Evolutionary conservation across 148 eudicot species (phyloP).

Genomic region (Nyssa sinensis): DNA sequence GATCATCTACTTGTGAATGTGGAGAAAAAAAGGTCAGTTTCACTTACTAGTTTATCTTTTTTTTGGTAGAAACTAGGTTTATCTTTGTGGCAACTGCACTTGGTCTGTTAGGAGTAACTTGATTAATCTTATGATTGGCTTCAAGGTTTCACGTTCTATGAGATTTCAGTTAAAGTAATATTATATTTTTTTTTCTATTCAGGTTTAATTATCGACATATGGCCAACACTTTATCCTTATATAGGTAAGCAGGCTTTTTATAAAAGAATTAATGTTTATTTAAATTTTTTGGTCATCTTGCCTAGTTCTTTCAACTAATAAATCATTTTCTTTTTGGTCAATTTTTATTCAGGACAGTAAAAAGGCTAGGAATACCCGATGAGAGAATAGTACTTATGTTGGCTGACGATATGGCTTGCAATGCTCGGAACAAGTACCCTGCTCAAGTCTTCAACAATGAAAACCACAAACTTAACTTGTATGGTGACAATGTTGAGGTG

Average conservation of each 20-base stretch:
- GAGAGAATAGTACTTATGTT: slow-evolving; percentile 97
- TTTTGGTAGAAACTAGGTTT: too few relatives aligned
- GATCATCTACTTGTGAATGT: neutral
- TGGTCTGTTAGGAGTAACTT: neutral
- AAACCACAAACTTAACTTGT: slow-evolving; percentile 88
- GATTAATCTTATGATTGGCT: slow-evolving; percentile 7
- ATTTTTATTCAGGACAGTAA: slow-evolving; percentile 66
- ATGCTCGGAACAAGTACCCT: slow-evolving; percentile 92
- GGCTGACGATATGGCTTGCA: slow-evolving; percentile 99
- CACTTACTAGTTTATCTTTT: neutral
- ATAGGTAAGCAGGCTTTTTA: slow-evolving; percentile 49
- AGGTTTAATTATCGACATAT: slow-evolving; percentile 99
- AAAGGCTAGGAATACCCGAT: slow-evolving; percentile 94
- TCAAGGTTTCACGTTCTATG: neutral
- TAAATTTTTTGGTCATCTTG: neutral
- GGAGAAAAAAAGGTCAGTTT: neutral
- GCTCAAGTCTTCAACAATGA: slow-evolving; percentile 99
- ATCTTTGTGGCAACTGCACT: neutral
- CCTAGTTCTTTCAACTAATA: neutral
- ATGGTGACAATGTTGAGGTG: slow-evolving; percentile 98
- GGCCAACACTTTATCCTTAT: slow-evolving; percentile 93
- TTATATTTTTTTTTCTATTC: slow-evolving; percentile 20
- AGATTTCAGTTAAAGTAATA: neutral
- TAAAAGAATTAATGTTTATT: neutral
- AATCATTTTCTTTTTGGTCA: neutral